Base-by-base conservation (phyloP, 768 basidiomycete species). In the Astraeus odoratus region DNA sequence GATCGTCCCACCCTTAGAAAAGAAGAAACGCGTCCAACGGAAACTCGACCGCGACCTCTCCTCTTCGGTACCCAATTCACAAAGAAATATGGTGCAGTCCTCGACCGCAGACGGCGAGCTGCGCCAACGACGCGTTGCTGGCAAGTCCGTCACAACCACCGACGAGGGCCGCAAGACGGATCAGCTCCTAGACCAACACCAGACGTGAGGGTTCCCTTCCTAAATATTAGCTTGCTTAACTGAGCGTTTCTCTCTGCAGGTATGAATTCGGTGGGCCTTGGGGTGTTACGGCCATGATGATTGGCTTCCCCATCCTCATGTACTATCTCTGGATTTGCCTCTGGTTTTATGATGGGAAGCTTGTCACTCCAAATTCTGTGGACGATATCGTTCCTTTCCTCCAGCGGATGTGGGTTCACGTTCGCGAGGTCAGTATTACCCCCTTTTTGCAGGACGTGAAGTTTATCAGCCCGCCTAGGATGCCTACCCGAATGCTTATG, bases 271-370 rank as follows among this genome's bases (percentile, higher is more conserved):
- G 96, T 51, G 95, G 95, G 3, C 93, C 95, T 33, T 75, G 75
- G 67, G 96, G 95, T 36, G 92, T 94, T 22, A 64, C 80, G 9
- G 86, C 85, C 10, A 98, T 99, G 69, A 98, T 99, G 86, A 73
- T 82, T 16, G 83, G 86, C 38, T 99, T 99, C 61, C 96, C 96
- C 0, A 64, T 85, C 20, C 75, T 98, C 50, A 98, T 99, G 93
- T 99, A 96, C 66, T 99, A 98, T 70, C 78, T 98, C 51, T 97
- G 92, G 91, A 90, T 90, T 47, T 99, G 96, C 59, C 76, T 97
- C 27, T 90, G 86, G 81, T 95, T 94, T 66, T 93, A 97, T 60
- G 86, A 96, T 52, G 96, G 96, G 33, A 75, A 76, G 52, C 70
- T 93, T 27, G 78, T 85, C 7, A 64, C 73, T 51, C 93, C 92